A percentile compares a stretch with the other conserved stretches of the same genome.
Conservation (phyloP, 139 green algal species). For the Tetraselmis striata region DNA sequence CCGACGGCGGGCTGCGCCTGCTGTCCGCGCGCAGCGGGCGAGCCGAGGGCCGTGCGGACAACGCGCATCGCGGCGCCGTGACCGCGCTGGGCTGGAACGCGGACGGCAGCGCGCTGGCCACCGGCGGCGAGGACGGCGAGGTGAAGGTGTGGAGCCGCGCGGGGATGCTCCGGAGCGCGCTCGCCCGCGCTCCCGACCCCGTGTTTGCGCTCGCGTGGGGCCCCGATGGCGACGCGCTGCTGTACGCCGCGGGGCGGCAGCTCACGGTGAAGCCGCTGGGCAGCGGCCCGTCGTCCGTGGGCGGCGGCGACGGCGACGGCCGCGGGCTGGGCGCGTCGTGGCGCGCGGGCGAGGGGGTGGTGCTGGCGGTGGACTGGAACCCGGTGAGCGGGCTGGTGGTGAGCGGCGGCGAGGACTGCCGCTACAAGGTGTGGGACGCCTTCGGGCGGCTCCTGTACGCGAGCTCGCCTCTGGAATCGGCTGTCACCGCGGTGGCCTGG, state of each 20-base stretch:
- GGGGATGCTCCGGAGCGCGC: constrained; percentile 69
- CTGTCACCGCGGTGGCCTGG: constrained; percentile 58
- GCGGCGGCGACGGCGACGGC: no score
- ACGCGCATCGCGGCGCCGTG: constrained; percentile 63
- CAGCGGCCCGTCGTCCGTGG: constrained; percentile 23
- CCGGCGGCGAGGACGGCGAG: constrained; percentile 67
- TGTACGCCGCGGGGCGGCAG: constrained; percentile 44
- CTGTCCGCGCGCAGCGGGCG: constrained; percentile 41
- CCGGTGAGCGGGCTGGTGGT: constrained; percentile 59
- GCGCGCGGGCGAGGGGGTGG: constrained; percentile 10
- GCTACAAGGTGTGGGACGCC: constrained; percentile 68
- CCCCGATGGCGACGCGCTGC: constrained; percentile 48
- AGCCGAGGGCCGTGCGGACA: constrained; percentile 53
- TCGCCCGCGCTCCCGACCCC: constrained; percentile 43
- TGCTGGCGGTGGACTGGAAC: constrained; percentile 68
- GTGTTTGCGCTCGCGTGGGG: constrained; percentile 63
- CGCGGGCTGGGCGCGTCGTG: no score
- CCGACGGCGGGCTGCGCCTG: constrained; percentile 59
- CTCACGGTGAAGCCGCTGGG: constrained; percentile 49
- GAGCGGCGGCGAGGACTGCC: constrained; percentile 69
- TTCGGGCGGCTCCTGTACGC: constrained; percentile 63
- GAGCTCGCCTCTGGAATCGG: constrained; percentile 37
- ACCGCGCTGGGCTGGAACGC: constrained; percentile 61
- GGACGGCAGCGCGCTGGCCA: constrained; percentile 67
- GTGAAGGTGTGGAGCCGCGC: constrained; percentile 72